These are phyloP conservation scores for Yamadazyma jaroonii DNA, from an alignment of 1,139 yeast species.

Conservation along the genomic window DNA sequence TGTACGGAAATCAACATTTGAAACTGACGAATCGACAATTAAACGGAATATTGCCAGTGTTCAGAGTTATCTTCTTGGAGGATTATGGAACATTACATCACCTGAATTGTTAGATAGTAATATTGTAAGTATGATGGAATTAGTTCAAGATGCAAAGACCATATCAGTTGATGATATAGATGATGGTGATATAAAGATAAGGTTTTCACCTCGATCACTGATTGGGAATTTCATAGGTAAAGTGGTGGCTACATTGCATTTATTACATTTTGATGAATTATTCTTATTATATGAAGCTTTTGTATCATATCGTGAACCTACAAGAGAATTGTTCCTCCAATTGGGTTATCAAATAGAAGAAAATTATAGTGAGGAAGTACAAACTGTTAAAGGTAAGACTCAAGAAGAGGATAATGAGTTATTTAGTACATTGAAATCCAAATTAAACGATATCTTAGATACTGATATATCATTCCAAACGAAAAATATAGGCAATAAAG, in stretches of 20 bases:
- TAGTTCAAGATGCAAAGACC: constrained; percentile 5
- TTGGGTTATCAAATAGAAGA: constrained; percentile 18
- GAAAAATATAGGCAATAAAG: constrained; percentile 4
- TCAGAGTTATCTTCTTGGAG: constrained; percentile 10
- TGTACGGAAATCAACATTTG: constrained; percentile 6
- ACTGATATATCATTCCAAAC: constrained; percentile 15
- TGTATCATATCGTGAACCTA: constrained; percentile 45
- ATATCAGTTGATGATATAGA: constrained; percentile 1
- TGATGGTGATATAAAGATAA: constrained; percentile 1
- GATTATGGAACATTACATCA: constrained; percentile 32
- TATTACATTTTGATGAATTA: constrained; percentile 59
- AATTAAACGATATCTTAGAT: constrained; percentile 21
- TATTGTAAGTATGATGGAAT: constrained; percentile 12
- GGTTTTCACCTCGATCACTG: constrained; percentile 32
- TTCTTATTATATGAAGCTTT: constrained; percentile 54
- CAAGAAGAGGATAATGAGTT: constrained; percentile 16
- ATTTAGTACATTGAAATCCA: constrained; percentile 18
- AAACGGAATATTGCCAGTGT: not conserved
- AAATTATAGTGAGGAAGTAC: not conserved
- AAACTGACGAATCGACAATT: constrained; percentile 3
- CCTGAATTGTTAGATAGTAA: constrained; percentile 33
- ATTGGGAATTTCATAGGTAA: constrained; percentile 36
- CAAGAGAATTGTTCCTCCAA: constrained; percentile 20
- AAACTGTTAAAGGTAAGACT: constrained; percentile 5
- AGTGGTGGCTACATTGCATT: constrained; percentile 47